These are phyloP conservation scores for Russula sp. DNA, from an alignment of 768 basidiomycete species.

Conservation along the genomic window DNA sequence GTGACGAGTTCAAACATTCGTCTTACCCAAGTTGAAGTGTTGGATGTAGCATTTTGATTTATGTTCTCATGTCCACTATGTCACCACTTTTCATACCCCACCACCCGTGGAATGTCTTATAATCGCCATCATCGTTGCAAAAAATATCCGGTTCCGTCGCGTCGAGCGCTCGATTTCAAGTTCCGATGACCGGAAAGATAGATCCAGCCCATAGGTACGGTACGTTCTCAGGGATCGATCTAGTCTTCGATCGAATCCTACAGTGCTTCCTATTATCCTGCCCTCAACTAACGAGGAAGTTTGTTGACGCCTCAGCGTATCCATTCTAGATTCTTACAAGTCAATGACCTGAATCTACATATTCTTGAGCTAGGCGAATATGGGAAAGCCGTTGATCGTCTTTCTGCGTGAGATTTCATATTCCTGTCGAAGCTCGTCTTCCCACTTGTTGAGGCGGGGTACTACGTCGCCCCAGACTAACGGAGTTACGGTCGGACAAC, in stretches of 20 bases:
- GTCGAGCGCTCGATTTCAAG: neutral
- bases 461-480: slow-evolving; percentile 57
- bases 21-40: slow-evolving; percentile 8
- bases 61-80: slow-evolving; percentile 3
- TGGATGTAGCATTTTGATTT: neutral
- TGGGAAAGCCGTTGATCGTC: slow-evolving; percentile 39
- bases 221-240: neutral
- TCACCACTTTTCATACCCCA: neutral
- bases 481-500: slow-evolving; percentile 48
- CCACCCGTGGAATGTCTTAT: slow-evolving; percentile 1
- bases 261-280: neutral
- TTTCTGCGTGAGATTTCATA: slow-evolving; percentile 60
- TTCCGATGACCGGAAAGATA: neutral
- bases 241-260: neutral
- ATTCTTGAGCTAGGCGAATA: slow-evolving; percentile 41
- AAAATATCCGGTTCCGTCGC: too few species aligned
- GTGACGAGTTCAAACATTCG: slow-evolving; percentile 59
- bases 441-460: slow-evolving; percentile 46
- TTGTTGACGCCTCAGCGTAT: slow-evolving; percentile 22
- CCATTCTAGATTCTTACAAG: slow-evolving; percentile 35
- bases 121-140: neutral
- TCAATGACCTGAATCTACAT: slow-evolving; percentile 48
- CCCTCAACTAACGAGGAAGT: neutral
- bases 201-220: neutral
- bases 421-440: slow-evolving; percentile 56